Conservation (phyloP, 257 asterid genomes). For the Parsonsia alboflavescens region DNA sequence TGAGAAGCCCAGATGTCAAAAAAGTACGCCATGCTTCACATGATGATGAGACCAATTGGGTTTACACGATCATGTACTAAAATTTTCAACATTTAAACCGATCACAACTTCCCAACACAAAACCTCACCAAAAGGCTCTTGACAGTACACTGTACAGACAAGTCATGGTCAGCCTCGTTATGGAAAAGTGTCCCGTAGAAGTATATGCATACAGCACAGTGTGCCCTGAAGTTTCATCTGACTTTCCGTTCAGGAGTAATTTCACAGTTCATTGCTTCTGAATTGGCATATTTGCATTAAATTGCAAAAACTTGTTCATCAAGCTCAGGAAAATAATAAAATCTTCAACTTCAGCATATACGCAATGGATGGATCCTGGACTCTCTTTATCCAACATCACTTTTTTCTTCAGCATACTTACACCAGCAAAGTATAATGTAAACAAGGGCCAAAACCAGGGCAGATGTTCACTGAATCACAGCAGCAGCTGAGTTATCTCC, state of each 20-base stretch:
- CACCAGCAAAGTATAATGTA: not conserved
- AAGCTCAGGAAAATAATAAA: not conserved
- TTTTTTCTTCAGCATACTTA: not conserved
- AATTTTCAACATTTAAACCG: not conserved
- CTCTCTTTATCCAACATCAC: not conserved
- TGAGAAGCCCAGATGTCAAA: too few relatives aligned
- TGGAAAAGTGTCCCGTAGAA: not conserved
- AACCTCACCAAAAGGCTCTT: too few relatives aligned
- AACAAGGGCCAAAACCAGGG: not conserved
- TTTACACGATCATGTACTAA: not conserved
- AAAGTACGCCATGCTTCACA: too few relatives aligned
- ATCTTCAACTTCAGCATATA: not conserved
- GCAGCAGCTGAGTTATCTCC: conserved; percentile 1
- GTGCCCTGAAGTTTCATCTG: not conserved
- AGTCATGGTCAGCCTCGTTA: not conserved
- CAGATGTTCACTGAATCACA: not conserved
- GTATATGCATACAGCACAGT: not conserved
- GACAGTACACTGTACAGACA: too few relatives aligned
- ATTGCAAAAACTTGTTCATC: not conserved
- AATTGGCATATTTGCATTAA: not conserved
- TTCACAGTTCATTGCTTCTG: not conserved
- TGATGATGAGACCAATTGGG: not conserved
- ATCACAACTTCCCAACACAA: not conserved
- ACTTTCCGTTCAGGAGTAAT: not conserved
- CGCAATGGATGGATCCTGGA: not conserved